Evolutionary conservation across 495 filamentous ascomycete genomes (phyloP), one percentile per base, ranked within the genome.

Genomic region (Neurospora sp.): DNA sequence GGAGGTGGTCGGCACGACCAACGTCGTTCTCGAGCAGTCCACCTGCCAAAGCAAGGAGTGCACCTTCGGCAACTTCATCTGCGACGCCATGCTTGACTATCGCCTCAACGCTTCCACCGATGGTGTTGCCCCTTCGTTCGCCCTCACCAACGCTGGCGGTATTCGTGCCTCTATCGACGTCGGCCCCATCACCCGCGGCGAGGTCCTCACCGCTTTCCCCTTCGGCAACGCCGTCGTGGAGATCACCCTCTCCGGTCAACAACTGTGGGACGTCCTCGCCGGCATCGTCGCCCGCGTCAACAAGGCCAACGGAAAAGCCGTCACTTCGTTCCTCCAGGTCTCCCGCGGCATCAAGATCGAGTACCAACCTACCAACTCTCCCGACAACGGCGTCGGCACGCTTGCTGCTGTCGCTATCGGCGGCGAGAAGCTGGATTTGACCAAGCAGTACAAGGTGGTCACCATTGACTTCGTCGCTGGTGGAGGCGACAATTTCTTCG

Each of bases 191-290:
- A 90, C 86, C 3, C 81, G 86, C 8, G 86, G 87, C 18, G 82
- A 88, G 61, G 83, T 89, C 0, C 77, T 89, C 9, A 88, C 86
- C 0, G 80, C 85, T 1, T 89, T 89, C 73, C 88, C 87, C 10
- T 90, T 89, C 73, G 82, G 83, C 69, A 89, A 89, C 75, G 79
- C 86, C 20, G 81, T 89, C 4, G 86, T 87, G 8, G 84, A 86
- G 71, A 69, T 87, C 10, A 72, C 68, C 0, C 77, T 86, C 39
- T 76, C 80, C 0, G 87, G 87, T 38, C 74, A 80, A 10, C 77
- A 83, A 65, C 77, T 90, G 0, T 87, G 86, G 86, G 78, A 81
- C 5, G 78, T 81, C 37, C 77, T 90, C 44, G 84, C 87, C 72
- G 87, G 87, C 3, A 80, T 85, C 70, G 78, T 86, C 12, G 77